A percentile compares a stretch with the other conserved stretches of the same genome.
Conservation (phyloP, 2,329 filamentous ascomycete genomes). For the Aspergillus latus region DNA sequence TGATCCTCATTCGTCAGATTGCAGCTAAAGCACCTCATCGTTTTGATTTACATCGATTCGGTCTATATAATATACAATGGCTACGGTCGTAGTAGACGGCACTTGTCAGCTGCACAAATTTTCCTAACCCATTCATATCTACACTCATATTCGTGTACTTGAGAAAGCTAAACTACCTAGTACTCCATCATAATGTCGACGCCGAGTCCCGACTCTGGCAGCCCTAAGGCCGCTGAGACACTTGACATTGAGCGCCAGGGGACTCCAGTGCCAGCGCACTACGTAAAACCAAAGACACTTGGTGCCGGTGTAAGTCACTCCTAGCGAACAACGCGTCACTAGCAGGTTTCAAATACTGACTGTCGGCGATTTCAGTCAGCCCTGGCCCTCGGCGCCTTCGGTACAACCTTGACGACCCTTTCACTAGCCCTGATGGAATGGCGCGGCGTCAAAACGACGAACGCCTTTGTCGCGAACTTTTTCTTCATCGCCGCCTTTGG, state of each 20-base stretch:
- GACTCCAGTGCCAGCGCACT: background rate
- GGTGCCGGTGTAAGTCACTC: background rate
- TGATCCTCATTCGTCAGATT: too few species aligned
- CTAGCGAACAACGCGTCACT: background rate
- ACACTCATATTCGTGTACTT: too few species aligned
- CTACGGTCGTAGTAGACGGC: too few species aligned
- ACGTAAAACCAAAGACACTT: background rate
- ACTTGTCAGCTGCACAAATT: too few species aligned
- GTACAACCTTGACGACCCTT: slow-evolving; percentile 55
- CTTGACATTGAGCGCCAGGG: background rate
- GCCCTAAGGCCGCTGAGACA: background rate
- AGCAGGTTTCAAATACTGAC: background rate
- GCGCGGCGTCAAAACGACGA: slow-evolving; percentile 52
- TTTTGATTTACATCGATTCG: too few species aligned
- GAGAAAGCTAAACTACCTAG: too few species aligned
- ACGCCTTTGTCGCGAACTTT: slow-evolving; percentile 57
- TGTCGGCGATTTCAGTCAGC: slow-evolving; percentile 16
- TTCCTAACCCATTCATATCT: too few species aligned
- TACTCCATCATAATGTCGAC: too few species aligned
- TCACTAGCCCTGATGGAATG: slow-evolving; percentile 58
- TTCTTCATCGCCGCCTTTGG: slow-evolving; percentile 55
- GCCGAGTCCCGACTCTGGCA: background rate
- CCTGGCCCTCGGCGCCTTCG: slow-evolving; percentile 54
- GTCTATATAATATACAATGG: too few species aligned
- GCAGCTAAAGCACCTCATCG: too few species aligned